Evolutionary conservation across 2,329 filamentous ascomycete species (phyloP), one percentile per base, ranked within the genome.

Genomic region (Alternaria sp.): DNA sequence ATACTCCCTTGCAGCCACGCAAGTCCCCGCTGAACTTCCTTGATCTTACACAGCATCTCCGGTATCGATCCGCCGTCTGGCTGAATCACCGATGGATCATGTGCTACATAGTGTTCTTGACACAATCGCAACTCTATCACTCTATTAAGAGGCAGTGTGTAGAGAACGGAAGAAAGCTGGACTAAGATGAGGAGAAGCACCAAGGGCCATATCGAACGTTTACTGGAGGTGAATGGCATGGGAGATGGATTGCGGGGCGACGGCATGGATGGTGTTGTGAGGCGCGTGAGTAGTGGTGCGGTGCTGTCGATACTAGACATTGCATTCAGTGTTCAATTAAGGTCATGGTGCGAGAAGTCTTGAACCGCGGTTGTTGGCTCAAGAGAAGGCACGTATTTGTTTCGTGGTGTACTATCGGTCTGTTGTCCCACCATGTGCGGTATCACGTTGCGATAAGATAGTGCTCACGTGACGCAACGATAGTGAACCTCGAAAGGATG

Each of bases 1-100:
- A 78, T 75, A 29, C 73, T 70, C 0, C 85, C 85, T 56, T 84
- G 82, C 4, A 86, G 76, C 77, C 81, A 80, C 3, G 84, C 85
- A 8, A 87, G 73, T 14, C 75, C 73, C 54, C 80, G 75, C 67
- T 86, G 84, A 5, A 87, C 78, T 11, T 68, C 70, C 56, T 85
- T 79, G 9, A 83, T 68, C 66, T 87, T 87, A 72, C 85, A 87
- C 3, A 84, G 68, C 56, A 78, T 72, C 70, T 87, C 85, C 1
- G 80, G 77, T 2, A 87, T 72, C 23, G 71, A 71, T 4, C 80
- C 81, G 51, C 80, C 81, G 51, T 78, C 76, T 0, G 71, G 42
- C 1, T 53, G 61, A 11, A 80, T 69, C 4, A 63, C 58, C 0
- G 73, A 70, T 1, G 80, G 80, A 9, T 84, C 78, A 3, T 77